A percentile compares a stretch with the other conserved stretches of the same genome.
These are phyloP conservation scores for Kwoniella dendrophila DNA, from an alignment of 768 basidiomycete genomes.

Conservation along the genomic window DNA sequence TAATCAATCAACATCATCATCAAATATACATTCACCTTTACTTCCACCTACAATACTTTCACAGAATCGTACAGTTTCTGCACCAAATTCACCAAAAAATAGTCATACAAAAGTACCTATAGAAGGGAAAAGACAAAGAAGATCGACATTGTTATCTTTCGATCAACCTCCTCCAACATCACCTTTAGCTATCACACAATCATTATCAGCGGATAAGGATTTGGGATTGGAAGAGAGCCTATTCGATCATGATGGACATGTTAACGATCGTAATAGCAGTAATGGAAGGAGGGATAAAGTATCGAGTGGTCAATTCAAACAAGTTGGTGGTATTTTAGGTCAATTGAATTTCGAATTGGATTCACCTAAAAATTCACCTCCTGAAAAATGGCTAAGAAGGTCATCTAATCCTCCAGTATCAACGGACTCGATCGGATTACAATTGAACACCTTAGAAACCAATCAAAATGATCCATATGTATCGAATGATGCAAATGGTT, in stretches of 20 bases:
- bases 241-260: not conserved
- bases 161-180: constrained; percentile 4
- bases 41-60: not conserved
- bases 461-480: not conserved
- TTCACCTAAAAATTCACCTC: not conserved
- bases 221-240: not conserved
- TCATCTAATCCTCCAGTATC: no score
- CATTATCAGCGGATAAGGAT: not conserved
- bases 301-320: constrained; percentile 25
- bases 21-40: not conserved
- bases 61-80: not conserved
- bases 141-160: constrained; percentile 7
- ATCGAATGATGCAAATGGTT: not conserved
- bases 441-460: no score
- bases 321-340: constrained; percentile 41
- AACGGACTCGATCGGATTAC: no score
- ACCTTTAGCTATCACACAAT: constrained; percentile 1
- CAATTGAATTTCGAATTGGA: constrained; percentile 27
- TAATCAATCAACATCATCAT: not conserved
- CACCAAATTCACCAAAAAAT: constrained; percentile 10
- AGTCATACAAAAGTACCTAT: not conserved
- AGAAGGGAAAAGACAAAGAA: not conserved
- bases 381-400: constrained; percentile 9
- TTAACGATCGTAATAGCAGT: not conserved
- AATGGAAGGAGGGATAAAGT: constrained; percentile 11